These are phyloP conservation scores for Yamadazyma ubonensis DNA, from an alignment of 805 yeast genomes.

Conservation along the genomic window DNA sequence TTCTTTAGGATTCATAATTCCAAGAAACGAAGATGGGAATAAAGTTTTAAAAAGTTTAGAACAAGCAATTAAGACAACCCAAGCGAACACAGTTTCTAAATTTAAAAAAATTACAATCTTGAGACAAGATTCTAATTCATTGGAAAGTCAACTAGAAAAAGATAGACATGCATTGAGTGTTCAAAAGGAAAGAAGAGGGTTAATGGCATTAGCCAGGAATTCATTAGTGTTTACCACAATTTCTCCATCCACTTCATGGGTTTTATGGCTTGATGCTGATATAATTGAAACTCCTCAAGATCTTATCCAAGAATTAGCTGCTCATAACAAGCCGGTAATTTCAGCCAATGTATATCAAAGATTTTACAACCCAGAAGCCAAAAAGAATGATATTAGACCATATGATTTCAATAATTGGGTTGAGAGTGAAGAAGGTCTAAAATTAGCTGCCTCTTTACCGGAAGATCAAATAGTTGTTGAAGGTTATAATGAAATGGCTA, in stretches of 20 bases:
- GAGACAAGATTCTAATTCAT: constrained; percentile 84
- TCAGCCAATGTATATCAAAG: constrained; percentile 94
- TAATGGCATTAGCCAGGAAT: constrained; percentile 94
- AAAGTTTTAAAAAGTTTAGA: constrained; percentile 70
- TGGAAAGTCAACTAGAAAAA: constrained; percentile 73
- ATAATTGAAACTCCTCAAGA: constrained; percentile 84
- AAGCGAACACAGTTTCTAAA: constrained; percentile 57
- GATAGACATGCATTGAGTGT: constrained; percentile 85
- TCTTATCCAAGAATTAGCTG: constrained; percentile 81
- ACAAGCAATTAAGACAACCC: constrained; percentile 68
- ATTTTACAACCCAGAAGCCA: constrained; percentile 56
- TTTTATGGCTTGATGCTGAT: constrained; percentile 95
- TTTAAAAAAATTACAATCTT: constrained; percentile 83
- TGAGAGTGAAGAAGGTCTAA: constrained; percentile 74
- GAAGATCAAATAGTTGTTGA: constrained; percentile 94
- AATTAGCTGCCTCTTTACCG: constrained; percentile 65
- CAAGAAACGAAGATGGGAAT: constrained; percentile 82
- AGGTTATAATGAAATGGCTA: constrained; percentile 91
- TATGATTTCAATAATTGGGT: constrained; percentile 98
- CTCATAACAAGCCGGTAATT: constrained; percentile 81
- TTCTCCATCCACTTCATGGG: constrained; percentile 91
- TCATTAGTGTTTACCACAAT: constrained; percentile 85
- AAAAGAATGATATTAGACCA: constrained; percentile 66
- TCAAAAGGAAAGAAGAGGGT: constrained; percentile 84
- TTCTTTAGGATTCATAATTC: constrained; percentile 89